These are phyloP conservation scores for Mycosphaerella sp. DNA, from an alignment of 2,329 filamentous ascomycete species.

Conservation along the genomic window DNA sequence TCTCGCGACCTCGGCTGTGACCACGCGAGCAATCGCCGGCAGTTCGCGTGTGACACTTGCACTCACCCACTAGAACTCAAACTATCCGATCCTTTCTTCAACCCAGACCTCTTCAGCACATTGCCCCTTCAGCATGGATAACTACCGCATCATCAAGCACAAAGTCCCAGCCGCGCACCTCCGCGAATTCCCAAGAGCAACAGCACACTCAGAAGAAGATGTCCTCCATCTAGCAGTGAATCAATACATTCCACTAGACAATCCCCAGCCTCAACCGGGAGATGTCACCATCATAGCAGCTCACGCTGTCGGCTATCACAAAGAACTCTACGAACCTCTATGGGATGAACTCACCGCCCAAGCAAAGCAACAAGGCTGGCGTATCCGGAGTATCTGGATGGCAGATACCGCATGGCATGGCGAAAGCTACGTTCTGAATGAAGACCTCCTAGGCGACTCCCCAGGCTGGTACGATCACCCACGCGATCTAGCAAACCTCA, in stretches of 20 bases:
- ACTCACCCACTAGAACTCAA: background rate
- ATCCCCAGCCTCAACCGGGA: conserved; percentile 15
- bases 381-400: conserved; percentile 79
- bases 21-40: conserved; percentile 3
- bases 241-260: conserved; percentile 23
- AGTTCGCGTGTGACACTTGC: conserved; percentile 5
- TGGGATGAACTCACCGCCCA: conserved; percentile 22
- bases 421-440: conserved; percentile 68
- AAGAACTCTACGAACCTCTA: conserved; percentile 27
- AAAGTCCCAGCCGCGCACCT: conserved; percentile 10
- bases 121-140: conserved; percentile 2
- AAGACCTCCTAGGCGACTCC: conserved; percentile 69
- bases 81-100: background rate
- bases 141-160: conserved; percentile 8
- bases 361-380: conserved; percentile 47
- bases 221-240: conserved; percentile 20
- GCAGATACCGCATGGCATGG: conserved; percentile 79
- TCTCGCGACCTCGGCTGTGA: conserved; percentile 3
- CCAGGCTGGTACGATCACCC: conserved; percentile 77
- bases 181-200: conserved; percentile 12
- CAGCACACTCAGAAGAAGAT: conserved; percentile 16
- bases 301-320: conserved; percentile 24
- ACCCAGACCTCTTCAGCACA: background rate
- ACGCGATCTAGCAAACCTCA: conserved; percentile 72
- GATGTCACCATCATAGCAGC: conserved; percentile 27